Evolutionary conservation across 2,329 filamentous ascomycete species (phyloP).

Genomic region (Drechmeria coniospora): DNA sequence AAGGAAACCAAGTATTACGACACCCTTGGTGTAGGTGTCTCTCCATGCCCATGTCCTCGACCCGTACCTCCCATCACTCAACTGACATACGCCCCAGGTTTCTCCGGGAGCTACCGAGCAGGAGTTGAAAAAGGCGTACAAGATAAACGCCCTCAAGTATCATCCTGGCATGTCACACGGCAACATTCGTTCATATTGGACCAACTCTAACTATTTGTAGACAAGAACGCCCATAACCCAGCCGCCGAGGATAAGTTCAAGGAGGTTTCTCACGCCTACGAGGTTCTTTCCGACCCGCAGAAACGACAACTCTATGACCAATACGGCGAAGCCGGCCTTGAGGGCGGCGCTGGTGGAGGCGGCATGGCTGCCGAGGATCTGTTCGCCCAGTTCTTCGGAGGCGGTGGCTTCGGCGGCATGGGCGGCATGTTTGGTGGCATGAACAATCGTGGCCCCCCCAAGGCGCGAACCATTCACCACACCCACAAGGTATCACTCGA

Average conservation of each 20-base stretch:
- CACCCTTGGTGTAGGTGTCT: slow-evolving; percentile 50
- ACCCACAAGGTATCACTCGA: slow-evolving; percentile 96
- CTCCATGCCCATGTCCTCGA: background rate
- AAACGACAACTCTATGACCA: slow-evolving; percentile 91
- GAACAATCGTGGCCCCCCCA: slow-evolving; percentile 62
- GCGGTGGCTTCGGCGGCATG: slow-evolving; percentile 46
- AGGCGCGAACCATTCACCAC: slow-evolving; percentile 94
- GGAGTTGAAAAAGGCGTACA: slow-evolving; percentile 85
- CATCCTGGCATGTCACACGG: slow-evolving; percentile 52
- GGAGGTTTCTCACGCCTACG: slow-evolving; percentile 89
- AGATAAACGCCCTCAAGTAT: slow-evolving; percentile 66
- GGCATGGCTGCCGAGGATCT: slow-evolving; percentile 95
- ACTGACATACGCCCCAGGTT: slow-evolving; percentile 38
- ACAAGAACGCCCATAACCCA: slow-evolving; percentile 93
- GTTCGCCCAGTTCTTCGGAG: slow-evolving; percentile 93
- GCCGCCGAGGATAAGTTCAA: slow-evolving; percentile 97
- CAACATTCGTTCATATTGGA: background rate
- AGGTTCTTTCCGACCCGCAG: slow-evolving; percentile 80
- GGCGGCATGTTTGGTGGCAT: slow-evolving; percentile 69
- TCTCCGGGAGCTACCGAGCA: slow-evolving; percentile 64
- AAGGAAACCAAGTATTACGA: slow-evolving; percentile 73
- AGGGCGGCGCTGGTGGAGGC: slow-evolving; percentile 63
- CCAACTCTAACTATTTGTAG: too few relatives aligned
- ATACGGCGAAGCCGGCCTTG: slow-evolving; percentile 92
- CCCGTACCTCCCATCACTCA: too few relatives aligned